phyloP scores from a whole-genome alignment of 257 asterid species.

The Fraxinus cuspidata region DNA sequence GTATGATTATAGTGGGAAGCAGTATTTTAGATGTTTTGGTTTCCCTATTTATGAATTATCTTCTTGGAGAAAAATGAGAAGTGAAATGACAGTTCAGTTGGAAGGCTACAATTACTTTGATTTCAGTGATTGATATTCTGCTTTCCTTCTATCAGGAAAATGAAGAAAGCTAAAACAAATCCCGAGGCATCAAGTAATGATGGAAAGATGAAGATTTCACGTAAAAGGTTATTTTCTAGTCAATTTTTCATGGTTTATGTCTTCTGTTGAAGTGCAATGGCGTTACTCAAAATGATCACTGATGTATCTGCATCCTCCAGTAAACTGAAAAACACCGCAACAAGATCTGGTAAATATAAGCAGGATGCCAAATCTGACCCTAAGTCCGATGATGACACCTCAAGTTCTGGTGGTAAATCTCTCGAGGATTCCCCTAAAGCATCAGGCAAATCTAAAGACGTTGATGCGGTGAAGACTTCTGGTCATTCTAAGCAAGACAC shows the following conservation, averaged over 20 bases:
- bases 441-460: conserved; percentile 52
- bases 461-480: conserved; percentile 47
- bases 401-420: conserved; percentile 42
- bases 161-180: conserved; percentile 44
- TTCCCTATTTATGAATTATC: background rate
- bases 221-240: conserved; percentile 48
- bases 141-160: conserved; percentile 49
- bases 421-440: conserved; percentile 48
- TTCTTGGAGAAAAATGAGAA: background rate
- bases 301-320: conserved; percentile 40
- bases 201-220: conserved; percentile 48
- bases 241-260: conserved; percentile 9
- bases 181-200: conserved; percentile 54
- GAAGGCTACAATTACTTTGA: conserved; percentile 8
- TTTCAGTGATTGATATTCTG: conserved; percentile 21
- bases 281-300: conserved; percentile 26
- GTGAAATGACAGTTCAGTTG: conserved; percentile 3
- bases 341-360: conserved; percentile 55
- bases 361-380: conserved; percentile 45
- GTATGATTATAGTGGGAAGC: background rate
- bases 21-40: background rate
- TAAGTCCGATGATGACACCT: conserved; percentile 43
- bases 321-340: conserved; percentile 46
- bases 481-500: conserved; percentile 51
- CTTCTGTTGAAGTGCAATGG: conserved; percentile 4